Conservation (phyloP, 257 asterid genomes). For the Nyctanthes arbortristis region DNA sequence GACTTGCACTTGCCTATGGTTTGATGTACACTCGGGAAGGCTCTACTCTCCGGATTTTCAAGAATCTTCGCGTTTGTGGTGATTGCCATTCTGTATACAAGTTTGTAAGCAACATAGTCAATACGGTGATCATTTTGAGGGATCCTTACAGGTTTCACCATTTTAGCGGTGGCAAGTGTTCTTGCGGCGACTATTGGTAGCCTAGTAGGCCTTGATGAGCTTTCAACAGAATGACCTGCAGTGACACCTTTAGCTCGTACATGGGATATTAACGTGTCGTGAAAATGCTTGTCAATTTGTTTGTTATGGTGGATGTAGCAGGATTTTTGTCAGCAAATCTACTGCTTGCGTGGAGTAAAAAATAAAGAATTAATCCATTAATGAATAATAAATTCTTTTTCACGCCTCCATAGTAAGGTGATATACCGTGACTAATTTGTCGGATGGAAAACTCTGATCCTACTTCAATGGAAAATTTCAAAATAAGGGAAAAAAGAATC, state of each 20-base stretch:
- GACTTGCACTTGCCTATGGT: slow-evolving; percentile 79
- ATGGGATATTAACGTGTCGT: no score
- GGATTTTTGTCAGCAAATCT: background rate
- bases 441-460: background rate
- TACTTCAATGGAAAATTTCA: no score
- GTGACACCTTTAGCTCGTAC: no score
- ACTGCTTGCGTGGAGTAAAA: background rate
- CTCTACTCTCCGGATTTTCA: slow-evolving; percentile 65
- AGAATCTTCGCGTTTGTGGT: slow-evolving; percentile 86
- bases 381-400: no score
- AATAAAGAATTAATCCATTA: no score
- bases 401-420: background rate
- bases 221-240: background rate
- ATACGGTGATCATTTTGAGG: slow-evolving; percentile 65
- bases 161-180: slow-evolving; percentile 70
- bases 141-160: slow-evolving; percentile 90
- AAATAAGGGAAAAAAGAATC: no score
- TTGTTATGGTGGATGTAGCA: background rate
- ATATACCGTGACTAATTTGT: background rate
- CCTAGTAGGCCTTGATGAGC: background rate
- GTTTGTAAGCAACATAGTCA: slow-evolving; percentile 51
- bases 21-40: slow-evolving; percentile 56
- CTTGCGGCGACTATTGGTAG: slow-evolving; percentile 92
- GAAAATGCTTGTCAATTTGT: background rate
- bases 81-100: slow-evolving; percentile 86